Evolutionary conservation across 164 flowering plant genomes (phyloP).

Genomic region (Annona squamosa): DNA sequence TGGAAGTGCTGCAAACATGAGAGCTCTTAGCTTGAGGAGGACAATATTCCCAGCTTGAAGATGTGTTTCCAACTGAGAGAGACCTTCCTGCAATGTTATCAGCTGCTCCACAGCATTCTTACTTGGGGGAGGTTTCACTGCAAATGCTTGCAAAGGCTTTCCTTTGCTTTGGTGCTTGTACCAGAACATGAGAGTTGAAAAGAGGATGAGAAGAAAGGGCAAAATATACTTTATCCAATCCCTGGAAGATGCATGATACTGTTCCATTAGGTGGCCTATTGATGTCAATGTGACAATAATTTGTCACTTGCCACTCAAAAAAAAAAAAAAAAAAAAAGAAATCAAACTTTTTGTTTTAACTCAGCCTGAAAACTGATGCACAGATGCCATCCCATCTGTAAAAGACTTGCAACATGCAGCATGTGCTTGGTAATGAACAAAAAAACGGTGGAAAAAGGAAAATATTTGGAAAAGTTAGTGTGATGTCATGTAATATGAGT

Average conservation of each 20-base stretch:
- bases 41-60: constrained; percentile 65
- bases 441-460: too few relatives aligned
- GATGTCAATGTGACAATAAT: neutral
- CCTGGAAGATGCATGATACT: constrained; percentile 34
- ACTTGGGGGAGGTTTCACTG: constrained; percentile 52
- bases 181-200: constrained; percentile 62
- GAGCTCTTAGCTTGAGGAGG: constrained; percentile 77
- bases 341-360: too few relatives aligned
- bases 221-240: constrained; percentile 56
- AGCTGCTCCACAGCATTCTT: constrained; percentile 80
- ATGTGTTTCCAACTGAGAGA: constrained; percentile 53
- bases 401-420: too few relatives aligned
- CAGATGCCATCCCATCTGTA: too few relatives aligned
- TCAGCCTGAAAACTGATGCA: too few relatives aligned
- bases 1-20: constrained; percentile 60
- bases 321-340: too few relatives aligned
- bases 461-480: too few relatives aligned
- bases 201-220: constrained; percentile 34
- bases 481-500: too few relatives aligned
- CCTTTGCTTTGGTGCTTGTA: constrained; percentile 35
- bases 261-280: neutral
- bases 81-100: constrained; percentile 57
- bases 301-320: too few relatives aligned
- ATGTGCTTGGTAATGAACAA: too few relatives aligned
- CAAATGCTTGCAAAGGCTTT: constrained; percentile 51